Evolutionary conservation across 2,329 filamentous ascomycete species (phyloP), one percentile per base, ranked within the genome.

Genomic region (Cladosporium sp.): DNA sequence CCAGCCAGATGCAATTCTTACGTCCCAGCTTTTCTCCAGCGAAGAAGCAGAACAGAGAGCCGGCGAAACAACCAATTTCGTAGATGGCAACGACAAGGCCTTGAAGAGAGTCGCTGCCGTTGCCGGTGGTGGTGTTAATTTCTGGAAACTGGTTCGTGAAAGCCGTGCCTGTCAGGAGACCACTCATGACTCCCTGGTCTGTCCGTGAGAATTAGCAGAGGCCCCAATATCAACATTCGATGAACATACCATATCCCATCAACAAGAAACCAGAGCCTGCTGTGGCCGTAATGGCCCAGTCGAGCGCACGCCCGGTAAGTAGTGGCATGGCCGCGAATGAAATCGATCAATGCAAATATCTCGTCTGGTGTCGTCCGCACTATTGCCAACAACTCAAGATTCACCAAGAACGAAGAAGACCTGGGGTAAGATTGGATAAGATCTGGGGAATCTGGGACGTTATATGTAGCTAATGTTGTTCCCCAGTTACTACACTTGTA

Each of bases 21-120:
- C 64, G 51, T 12, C 63, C 61, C 8, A 61, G 57, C 24, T 51
- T 55, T 38, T 66, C 60, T 7, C 61, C 61, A 20, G 65, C 50
- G 37, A 62, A 55, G 20, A 58, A 56, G 7, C 55, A 56, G 13
- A 60, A 30, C 2, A 65, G 52, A 7, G 61, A 58, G 13, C 63
- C 62, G 15, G 50, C 27, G 40, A 62, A 58, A 27, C 62, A 64
- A 18, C 63, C 60, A 8, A 65, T 54, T 19, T 52, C 52, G 40
- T 54, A 53, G 17, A 56, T 53, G 22, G 48, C 45, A 11, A 47
- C 54, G 32, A 27, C 56, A 42, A 54, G 55, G 41, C 17, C 47
- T 29, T 42, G 48, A 9, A 51, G 43, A 2, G 51, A 43, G 15
- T 42, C 34, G 15, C 45, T 43, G 20, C 47, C 47, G 20, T 50